These are phyloP conservation scores for Venturia pyrina DNA, from an alignment of 2,329 filamentous ascomycete species.

Conservation along the genomic window DNA sequence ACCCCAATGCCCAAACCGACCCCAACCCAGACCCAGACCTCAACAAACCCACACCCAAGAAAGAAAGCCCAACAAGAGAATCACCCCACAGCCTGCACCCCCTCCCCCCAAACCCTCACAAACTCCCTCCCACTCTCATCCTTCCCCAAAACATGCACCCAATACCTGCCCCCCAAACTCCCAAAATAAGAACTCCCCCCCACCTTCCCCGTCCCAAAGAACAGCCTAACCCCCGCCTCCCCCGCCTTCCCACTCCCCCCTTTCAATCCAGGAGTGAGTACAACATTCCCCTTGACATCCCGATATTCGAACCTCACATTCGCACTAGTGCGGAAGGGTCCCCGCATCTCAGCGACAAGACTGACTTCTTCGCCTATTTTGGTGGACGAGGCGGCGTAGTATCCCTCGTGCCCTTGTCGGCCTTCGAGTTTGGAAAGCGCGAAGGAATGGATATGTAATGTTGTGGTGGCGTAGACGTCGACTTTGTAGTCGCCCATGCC, in stretches of 20 bases:
- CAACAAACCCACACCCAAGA: too few species aligned
- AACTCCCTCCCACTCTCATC: not conserved
- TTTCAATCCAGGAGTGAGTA: not conserved
- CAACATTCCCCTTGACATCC: not conserved
- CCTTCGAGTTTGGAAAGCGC: not conserved
- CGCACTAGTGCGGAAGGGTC: not conserved
- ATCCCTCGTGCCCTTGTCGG: not conserved
- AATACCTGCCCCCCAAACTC: not conserved
- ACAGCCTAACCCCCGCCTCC: not conserved
- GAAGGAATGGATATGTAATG: conserved; percentile 2
- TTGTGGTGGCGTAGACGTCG: not conserved
- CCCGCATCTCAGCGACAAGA: not conserved
- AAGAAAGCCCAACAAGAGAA: too few species aligned
- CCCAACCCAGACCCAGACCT: too few species aligned
- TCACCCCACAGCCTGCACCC: not conserved
- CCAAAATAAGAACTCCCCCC: not conserved
- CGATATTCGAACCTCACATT: not conserved
- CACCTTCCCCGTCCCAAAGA: not conserved
- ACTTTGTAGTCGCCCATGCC: not conserved
- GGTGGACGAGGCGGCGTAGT: not conserved
- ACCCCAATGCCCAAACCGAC: too few species aligned
- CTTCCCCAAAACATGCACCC: not conserved
- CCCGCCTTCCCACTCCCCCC: not conserved
- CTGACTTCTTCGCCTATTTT: not conserved
- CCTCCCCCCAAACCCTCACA: not conserved